A percentile compares a stretch with the other conserved stretches of the same genome.
Evolutionary conservation across 1,284 basidiomycete genomes (phyloP).

Genomic region (Hemileia vastatrix): DNA sequence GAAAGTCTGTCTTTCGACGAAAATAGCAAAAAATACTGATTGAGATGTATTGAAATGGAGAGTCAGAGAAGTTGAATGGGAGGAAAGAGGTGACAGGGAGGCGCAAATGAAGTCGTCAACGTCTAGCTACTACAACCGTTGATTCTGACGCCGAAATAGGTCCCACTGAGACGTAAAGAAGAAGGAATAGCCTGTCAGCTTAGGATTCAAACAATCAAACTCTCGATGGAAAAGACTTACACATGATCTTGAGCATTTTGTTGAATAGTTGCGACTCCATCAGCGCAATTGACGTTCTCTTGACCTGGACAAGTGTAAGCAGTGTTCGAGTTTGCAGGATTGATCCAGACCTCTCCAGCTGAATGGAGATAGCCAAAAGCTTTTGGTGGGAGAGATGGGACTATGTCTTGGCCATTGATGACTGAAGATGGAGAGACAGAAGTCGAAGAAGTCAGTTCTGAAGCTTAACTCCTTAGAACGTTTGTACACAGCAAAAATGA

Average conservation of each 20-base stretch:
- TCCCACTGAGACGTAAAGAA: too few species aligned
- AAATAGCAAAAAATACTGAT: too few species aligned
- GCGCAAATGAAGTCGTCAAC: too few species aligned
- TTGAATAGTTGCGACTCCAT: constrained; percentile 24
- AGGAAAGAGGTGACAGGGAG: too few species aligned
- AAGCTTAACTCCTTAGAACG: background rate
- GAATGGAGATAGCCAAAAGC: background rate
- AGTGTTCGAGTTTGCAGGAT: background rate
- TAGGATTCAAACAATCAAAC: too few species aligned
- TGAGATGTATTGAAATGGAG: too few species aligned
- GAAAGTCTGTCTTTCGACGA: too few species aligned
- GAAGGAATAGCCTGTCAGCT: too few species aligned
- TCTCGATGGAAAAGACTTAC: too few species aligned
- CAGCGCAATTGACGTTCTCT: constrained; percentile 36
- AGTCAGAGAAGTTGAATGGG: too few species aligned
- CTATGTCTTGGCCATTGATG: background rate
- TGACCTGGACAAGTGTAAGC: background rate
- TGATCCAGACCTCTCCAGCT: background rate
- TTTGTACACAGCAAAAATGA: background rate
- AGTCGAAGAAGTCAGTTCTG: background rate
- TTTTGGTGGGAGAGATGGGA: background rate
- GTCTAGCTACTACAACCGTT: too few species aligned
- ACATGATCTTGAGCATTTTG: constrained; percentile 31
- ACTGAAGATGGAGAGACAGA: background rate
- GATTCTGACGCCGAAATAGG: too few species aligned